These are phyloP conservation scores for Wickerhamomyces tratensis DNA, from an alignment of 805 yeast species.

Conservation along the genomic window DNA sequence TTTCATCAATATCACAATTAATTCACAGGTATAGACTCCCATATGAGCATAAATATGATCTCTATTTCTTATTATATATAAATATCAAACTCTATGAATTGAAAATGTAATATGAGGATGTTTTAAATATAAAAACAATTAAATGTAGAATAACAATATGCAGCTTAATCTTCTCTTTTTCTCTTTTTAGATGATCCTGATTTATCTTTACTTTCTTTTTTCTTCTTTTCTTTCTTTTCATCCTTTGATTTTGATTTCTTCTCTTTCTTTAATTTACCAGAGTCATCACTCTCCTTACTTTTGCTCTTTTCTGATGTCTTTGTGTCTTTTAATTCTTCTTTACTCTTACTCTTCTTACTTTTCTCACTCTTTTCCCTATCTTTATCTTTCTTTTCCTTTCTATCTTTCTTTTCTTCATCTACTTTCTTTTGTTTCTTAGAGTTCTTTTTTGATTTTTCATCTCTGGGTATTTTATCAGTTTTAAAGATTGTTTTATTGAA, in stretches of 20 bases:
- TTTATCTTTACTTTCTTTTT: constrained; percentile 22
- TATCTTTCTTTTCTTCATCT: constrained; percentile 7
- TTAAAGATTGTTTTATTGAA: too few species aligned
- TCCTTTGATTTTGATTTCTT: constrained; percentile 8
- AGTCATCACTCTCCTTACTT: too few species aligned
- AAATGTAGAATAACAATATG: too few species aligned
- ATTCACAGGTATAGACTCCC: too few species aligned
- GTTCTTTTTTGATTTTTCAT: too few species aligned
- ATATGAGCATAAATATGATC: too few species aligned
- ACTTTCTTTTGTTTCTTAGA: constrained; percentile 9
- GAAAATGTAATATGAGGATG: too few species aligned
- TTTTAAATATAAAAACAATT: too few species aligned
- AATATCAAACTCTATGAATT: too few species aligned
- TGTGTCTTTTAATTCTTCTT: constrained; percentile 9
- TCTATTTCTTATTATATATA: too few species aligned
- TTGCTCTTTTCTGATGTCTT: constrained; percentile 2
- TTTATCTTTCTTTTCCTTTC: constrained; percentile 7
- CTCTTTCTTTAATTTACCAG: neutral
- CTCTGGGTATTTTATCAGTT: too few species aligned
- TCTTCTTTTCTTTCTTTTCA: constrained; percentile 13
- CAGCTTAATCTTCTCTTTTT: constrained; percentile 4
- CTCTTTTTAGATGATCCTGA: constrained; percentile 15
- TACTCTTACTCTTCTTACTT: constrained; percentile 8
- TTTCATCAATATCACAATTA: too few species aligned
- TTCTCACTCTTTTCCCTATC: constrained; percentile 12